Evolutionary conservation across 1,139 yeast genomes (phyloP), one percentile per base, ranked within the genome.

Genomic region (Saccharomyces hybrid): DNA sequence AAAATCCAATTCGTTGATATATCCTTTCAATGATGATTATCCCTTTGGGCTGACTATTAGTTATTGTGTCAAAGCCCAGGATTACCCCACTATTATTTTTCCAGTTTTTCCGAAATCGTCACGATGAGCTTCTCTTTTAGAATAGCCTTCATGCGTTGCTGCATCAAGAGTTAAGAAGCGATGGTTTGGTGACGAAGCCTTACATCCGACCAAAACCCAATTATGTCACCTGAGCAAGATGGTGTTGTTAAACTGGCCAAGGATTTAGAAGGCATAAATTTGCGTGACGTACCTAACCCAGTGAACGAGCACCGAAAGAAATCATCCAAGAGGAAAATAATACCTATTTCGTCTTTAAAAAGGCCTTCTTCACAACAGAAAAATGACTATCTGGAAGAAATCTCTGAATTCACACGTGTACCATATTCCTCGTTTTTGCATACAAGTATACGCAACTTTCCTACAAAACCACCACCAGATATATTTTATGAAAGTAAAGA

Each of bases 401-500:
- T 12, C 12, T 7, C 44, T 16, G n/a, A 16, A 38, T 16, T 16
- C 19, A 38, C 9, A 38, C 11, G 44, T 16, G n/a, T 38, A 5
- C 24, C 44, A 16, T 38, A 38, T 38, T 19, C 44, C 4, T 38
- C 24, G 6, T 38, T 38, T 38, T 7, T 16, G 24, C 44, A 38
- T 38, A 38, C 24, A 9, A 16, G 44, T 16, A 38, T 38, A 16
- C 24, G 19, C 24, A 16, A 11, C 47, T 52, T 12, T 61, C 59
- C n/a, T 2, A 29, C 21, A 14, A 16, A 44, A 9, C 21, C 21
- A n/a, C 44, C 44, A 16, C 4, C 26, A 27, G 49, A 50, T 26
- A 27, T 53, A 29, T 53, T 53, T 48, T 29, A 34, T 8, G 34
- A 21, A 6, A 29, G 52, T 6, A 51, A 48, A 16, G 59, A 58